A percentile compares a stretch with the other conserved stretches of the same genome.
phyloP scores from a whole-genome alignment of 257 asterid genomes.

The Cordia subcordata region DNA sequence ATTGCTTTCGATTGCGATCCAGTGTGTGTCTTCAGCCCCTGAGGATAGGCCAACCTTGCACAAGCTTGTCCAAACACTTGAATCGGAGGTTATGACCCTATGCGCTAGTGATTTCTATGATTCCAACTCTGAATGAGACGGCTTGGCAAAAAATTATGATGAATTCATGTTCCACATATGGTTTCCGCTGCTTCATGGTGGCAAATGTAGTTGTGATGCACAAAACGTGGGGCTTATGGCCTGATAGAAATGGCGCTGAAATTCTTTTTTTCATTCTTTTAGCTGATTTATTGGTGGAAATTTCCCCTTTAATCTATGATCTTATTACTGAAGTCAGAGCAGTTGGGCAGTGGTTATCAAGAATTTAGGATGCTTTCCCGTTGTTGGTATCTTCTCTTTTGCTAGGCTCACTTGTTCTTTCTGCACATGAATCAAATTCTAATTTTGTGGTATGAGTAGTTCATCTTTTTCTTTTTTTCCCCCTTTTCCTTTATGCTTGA shows the following conservation, averaged over 20 bases:
- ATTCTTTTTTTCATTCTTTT: slow-evolving; percentile 9
- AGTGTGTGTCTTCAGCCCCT: slow-evolving; percentile 79
- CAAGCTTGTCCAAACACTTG: slow-evolving; percentile 81
- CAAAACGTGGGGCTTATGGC: slow-evolving; percentile 16
- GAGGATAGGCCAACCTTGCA: slow-evolving; percentile 97
- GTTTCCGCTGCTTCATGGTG: slow-evolving; percentile 30
- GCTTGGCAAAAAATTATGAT: slow-evolving; percentile 14
- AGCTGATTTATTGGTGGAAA: slow-evolving; percentile 3
- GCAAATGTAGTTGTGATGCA: slow-evolving; percentile 26
- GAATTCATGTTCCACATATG: background rate
- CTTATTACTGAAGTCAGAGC: background rate
- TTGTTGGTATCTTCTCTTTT: slow-evolving; percentile 1
- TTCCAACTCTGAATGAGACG: slow-evolving; percentile 71
- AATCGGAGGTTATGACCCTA: slow-evolving; percentile 85
- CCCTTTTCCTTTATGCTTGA: background rate
- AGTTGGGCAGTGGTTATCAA: background rate
- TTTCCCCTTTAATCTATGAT: background rate
- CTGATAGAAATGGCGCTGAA: slow-evolving; percentile 13
- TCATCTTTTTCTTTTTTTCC: background rate
- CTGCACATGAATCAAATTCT: slow-evolving; percentile 11
- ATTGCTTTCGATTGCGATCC: slow-evolving; percentile 70
- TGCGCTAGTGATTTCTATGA: slow-evolving; percentile 94
- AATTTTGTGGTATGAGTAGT: background rate
- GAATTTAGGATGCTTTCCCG: background rate
- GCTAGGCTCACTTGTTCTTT: background rate